These are phyloP conservation scores for Plantago lanceolata DNA, from an alignment of 305 asterid species.

Conservation along the genomic window DNA sequence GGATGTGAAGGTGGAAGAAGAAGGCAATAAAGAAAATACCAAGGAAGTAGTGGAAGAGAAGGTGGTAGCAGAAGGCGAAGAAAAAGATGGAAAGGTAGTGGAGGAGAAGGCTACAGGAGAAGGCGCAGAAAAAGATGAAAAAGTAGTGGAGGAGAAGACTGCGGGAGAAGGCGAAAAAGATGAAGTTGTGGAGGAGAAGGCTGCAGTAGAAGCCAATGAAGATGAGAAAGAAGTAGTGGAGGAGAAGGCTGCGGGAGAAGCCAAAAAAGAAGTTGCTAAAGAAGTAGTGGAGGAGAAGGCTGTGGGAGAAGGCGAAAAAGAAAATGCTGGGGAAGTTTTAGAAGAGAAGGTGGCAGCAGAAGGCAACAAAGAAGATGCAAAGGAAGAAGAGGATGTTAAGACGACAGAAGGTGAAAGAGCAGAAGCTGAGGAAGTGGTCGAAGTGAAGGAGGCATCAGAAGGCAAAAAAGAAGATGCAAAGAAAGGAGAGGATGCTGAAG, in stretches of 20 bases:
- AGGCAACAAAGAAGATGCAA: too few relatives aligned
- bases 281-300: constrained; percentile 10
- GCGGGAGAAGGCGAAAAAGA: constrained; percentile 20
- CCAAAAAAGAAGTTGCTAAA: constrained; percentile 9
- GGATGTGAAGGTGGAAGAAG: background rate
- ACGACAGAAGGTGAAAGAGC: too few relatives aligned
- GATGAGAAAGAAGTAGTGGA: constrained; percentile 13
- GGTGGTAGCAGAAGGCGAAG: constrained; percentile 4
- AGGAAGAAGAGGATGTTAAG: too few relatives aligned
- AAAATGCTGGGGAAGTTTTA: constrained; percentile 23
- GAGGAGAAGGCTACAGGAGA: constrained; percentile 17
- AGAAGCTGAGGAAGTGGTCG: constrained; percentile 4
- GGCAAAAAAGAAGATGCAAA: constrained; percentile 22
- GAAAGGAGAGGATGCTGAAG: constrained; percentile 27
- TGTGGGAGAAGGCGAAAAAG: constrained; percentile 16
- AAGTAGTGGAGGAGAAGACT: constrained; percentile 19
- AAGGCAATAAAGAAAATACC: background rate
- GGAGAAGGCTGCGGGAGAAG: constrained; percentile 19
- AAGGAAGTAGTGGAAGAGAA: constrained; percentile 2
- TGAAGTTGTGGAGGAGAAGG: constrained; percentile 10
- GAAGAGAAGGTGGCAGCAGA: constrained; percentile 19
- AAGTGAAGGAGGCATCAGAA: constrained; percentile 18
- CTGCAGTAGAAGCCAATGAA: background rate
- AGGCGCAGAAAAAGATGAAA: too few relatives aligned
- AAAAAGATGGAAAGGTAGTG: background rate